Percentiles rank a stretch among this genome's conserved stretches.
Conservation (phyloP, 176 grass and related monocot species). For the Oryza punctata region DNA sequence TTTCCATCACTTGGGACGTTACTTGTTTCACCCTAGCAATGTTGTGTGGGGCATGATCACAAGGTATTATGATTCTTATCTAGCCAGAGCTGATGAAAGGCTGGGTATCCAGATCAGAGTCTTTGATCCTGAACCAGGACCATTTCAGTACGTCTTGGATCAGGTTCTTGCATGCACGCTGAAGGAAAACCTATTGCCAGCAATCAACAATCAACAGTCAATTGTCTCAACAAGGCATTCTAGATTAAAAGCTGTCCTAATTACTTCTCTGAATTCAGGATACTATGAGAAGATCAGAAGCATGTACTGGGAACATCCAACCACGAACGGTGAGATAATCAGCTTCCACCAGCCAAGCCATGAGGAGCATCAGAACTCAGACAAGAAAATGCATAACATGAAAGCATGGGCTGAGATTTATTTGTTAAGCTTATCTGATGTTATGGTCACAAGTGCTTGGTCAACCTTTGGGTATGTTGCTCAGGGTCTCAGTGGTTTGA, state of each 20-base stretch:
- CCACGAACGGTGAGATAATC: slow-evolving; percentile 58
- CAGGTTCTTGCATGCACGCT: slow-evolving; percentile 75
- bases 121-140: slow-evolving; percentile 58
- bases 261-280: slow-evolving; percentile 79
- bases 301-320: slow-evolving; percentile 95
- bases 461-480: slow-evolving; percentile 97
- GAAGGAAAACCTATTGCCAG: slow-evolving; percentile 70
- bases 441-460: slow-evolving; percentile 80
- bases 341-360: slow-evolving; percentile 89
- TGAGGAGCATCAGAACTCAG: slow-evolving; percentile 76
- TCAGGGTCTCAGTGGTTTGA: slow-evolving; percentile 77
- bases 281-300: slow-evolving; percentile 72
- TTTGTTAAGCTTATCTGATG: slow-evolving; percentile 83
- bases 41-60: slow-evolving; percentile 69
- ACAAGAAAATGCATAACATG: slow-evolving; percentile 77
- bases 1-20: slow-evolving; percentile 72
- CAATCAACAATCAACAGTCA: slow-evolving; percentile 33
- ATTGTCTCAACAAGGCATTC: slow-evolving; percentile 30
- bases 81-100: slow-evolving; percentile 71
- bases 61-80: slow-evolving; percentile 77
- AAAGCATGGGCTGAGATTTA: slow-evolving; percentile 98
- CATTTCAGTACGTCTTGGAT: slow-evolving; percentile 82
- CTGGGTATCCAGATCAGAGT: slow-evolving; percentile 89
- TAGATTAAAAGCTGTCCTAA: slow-evolving; percentile 63
- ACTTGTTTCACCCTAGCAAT: slow-evolving; percentile 71